Evolutionary conservation across 2,329 filamentous ascomycete species (phyloP), one percentile per base, ranked within the genome.

Genomic region (Fusarium nanum): DNA sequence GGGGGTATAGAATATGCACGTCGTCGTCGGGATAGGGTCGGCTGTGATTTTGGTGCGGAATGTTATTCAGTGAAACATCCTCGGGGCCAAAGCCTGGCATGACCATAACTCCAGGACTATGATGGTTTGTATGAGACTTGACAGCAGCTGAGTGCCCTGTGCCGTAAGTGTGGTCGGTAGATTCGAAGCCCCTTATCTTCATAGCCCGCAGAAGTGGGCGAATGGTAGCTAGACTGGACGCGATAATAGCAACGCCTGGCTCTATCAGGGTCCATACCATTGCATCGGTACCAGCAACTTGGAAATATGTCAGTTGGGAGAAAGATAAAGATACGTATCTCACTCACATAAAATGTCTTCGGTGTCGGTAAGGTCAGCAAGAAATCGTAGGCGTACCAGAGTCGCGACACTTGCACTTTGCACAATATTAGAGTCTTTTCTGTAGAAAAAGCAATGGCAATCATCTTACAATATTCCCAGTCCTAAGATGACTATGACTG

Each of bases 191-290:
- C 23, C 71, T 80, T 14, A 87, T 75, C 65, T 78, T 81, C 77
- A 83, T 79, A n/a, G 78, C 77, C 37, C 85, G 84, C 37, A 88
- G 81, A 1, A 88, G 80, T 6, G 86, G 86, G 5, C 86, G 83
- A 32, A 88, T 85, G 7, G 86, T 88, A 23, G 84, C 84, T 13
- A 88, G 78, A 63, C 84, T 86, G 3, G 86, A 83, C 14, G 86
- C 86, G 27, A 84, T 75, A 47, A 88, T 88, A 62, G 85, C 86
- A 23, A 88, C 82, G 8, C 85, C 86, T 3, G 86, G 85, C 71
- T 88, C 86, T 56, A 88, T 78, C n/a, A 88, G 77, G 12, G 85
- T 87, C 86, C 86, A 88, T 9, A 87, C 80, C 82, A 86, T 85
- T 37, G 85, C 82, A 63, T 86, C 79, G 6, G 85, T 87, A 23